Evolutionary conservation across 495 filamentous ascomycete species (phyloP).

Genomic region (Aspergillus campestris): DNA sequence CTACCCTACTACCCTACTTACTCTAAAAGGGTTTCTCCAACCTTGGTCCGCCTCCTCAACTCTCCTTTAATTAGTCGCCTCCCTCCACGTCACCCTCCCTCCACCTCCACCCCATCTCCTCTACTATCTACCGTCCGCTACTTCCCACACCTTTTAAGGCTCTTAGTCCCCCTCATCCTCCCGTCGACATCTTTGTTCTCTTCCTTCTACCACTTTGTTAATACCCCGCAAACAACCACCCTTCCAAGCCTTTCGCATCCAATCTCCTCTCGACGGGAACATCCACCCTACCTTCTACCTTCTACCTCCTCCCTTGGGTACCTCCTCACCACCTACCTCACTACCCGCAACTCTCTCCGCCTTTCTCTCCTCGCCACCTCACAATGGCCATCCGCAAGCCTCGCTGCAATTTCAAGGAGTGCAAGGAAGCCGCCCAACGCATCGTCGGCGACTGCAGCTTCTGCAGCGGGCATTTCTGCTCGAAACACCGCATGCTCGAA

Average conservation of each 20-base stretch:
- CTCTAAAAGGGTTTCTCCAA: too few species aligned
- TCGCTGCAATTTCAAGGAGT: conserved; percentile 80
- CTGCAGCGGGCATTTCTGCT: conserved; percentile 88
- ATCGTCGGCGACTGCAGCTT: conserved; percentile 96
- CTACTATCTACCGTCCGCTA: too few species aligned
- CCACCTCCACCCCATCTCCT: conserved; percentile 24
- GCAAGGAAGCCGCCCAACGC: conserved; percentile 73
- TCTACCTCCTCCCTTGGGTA: conserved; percentile 4
- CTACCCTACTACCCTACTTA: too few species aligned
- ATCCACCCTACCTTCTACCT: too few species aligned
- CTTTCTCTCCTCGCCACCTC: conserved; percentile 12
- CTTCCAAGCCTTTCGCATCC: too few species aligned
- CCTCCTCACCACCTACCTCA: conserved; percentile 9
- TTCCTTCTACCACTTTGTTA: not conserved
- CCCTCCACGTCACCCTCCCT: not conserved
- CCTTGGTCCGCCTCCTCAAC: conserved; percentile 9
- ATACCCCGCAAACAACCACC: too few species aligned
- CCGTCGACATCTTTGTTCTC: conserved; percentile 13
- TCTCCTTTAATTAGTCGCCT: conserved; percentile 9
- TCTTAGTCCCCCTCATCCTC: conserved; percentile 28
- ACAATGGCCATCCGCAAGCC: conserved; percentile 66
- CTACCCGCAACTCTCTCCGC: conserved; percentile 6
- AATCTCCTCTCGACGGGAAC: too few species aligned
- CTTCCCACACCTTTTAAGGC: conserved; percentile 24
- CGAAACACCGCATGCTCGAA: conserved; percentile 86